Conservation (phyloP, 805 yeast species). For the Clavispora asparagi region DNA sequence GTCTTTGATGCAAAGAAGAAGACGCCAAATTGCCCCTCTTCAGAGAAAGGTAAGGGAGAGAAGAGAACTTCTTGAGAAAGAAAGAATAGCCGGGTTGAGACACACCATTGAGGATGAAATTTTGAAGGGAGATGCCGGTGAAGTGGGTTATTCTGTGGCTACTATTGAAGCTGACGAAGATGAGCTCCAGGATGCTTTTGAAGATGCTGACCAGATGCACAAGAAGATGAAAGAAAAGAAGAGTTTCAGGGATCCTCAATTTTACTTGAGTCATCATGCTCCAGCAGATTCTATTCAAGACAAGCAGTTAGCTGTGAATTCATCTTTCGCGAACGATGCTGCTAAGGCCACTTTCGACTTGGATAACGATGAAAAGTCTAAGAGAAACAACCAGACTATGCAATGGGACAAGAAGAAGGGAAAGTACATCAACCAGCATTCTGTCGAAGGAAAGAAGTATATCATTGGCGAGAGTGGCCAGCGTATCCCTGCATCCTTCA, state of each 20-base stretch:
- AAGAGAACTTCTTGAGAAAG: conserved; percentile 61
- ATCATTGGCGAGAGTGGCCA: conserved; percentile 95
- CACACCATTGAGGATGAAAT: conserved; percentile 74
- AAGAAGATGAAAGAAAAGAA: conserved; percentile 30
- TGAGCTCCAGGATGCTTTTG: conserved; percentile 45
- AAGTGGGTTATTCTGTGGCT: conserved; percentile 42
- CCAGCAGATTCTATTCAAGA: conserved; percentile 78
- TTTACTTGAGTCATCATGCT: conserved; percentile 85
- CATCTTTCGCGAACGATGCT: conserved; percentile 79
- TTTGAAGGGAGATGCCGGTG: conserved; percentile 45
- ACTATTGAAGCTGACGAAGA: conserved; percentile 39
- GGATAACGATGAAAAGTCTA: conserved; percentile 68
- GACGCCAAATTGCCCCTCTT: conserved; percentile 84
- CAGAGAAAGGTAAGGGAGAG: conserved; percentile 74
- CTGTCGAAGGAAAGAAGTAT: conserved; percentile 69
- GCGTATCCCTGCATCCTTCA: conserved; percentile 82
- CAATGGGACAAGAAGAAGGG: conserved; percentile 94
- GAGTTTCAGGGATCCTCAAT: conserved; percentile 69
- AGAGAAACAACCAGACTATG: conserved; percentile 65
- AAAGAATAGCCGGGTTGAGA: conserved; percentile 67
- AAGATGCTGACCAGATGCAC: conserved; percentile 44
- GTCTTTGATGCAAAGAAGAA: conserved; percentile 78
- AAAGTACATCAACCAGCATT: conserved; percentile 75
- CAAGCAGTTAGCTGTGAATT: conserved; percentile 52
- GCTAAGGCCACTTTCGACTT: conserved; percentile 83